Base-by-base conservation (phyloP, 176 grass and related monocot genomes). In the Musa troglodytarum region DNA sequence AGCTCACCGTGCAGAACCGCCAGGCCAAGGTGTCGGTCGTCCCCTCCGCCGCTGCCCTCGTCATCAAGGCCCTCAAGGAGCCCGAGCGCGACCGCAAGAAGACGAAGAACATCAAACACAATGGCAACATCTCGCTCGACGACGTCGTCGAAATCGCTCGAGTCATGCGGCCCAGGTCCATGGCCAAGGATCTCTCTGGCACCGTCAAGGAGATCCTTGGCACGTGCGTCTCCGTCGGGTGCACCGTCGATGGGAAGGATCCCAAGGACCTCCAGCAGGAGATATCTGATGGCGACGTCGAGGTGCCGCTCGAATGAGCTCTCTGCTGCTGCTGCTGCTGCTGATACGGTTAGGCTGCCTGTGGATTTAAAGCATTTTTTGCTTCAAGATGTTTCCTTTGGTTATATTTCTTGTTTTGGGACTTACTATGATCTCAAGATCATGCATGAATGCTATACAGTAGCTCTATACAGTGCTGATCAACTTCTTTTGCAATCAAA, bases 41-140 rank as follows among this genome's bases (percentile, higher is more conserved):
- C 3, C 89, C 89, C 82, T 91, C 89, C 57, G 89, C 89, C 57
- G 89, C 89, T 2, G 89, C 89, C 16, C 89, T 91, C 53, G 89
- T 91, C 77, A 91, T 91, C 82, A 91, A 91, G 80, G 79, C 89
- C 12, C 89, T 91, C 77, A 91, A 91, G 85, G 89, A 91, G 83
- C 89, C 89, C 16, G 89, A 91, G 85, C 82, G 89, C 85, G 89
- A 91, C 83, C 82, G 89, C 69, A 91, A 91, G 85, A 91, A 91
- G 89, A 86, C 87, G 11, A 91, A 91, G 82, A 91, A 91, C 74
- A 83, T 91, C 77, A 91, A 91, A 77, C 89, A 91, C 80, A 88
- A 1, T 7, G 89, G 89, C 73, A 91, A 88, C 77, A 91, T 91
- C 83, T 87, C 82, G 63, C 85, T 91, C 43, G 89, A 91, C 50